A percentile compares a stretch with the other conserved stretches of the same genome.
Conservation (phyloP, 129 eudicot species). For the Pseudognaphalium luteoalbum region DNA sequence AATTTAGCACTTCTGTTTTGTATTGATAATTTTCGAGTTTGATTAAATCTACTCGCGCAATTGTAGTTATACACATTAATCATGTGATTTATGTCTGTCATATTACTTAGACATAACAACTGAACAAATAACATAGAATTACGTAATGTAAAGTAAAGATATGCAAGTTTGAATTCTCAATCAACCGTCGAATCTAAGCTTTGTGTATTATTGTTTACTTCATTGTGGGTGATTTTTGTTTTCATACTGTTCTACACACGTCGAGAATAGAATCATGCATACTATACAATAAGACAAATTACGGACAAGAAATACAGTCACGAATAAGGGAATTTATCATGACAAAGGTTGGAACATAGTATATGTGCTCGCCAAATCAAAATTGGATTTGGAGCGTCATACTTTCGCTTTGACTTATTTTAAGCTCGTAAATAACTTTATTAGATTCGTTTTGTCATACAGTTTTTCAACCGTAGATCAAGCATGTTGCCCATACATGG, state of each 20-base stretch:
- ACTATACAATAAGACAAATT: neutral
- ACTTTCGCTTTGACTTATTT: slow-evolving; percentile 18
- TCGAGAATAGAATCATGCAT: neutral
- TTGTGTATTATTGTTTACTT: no score
- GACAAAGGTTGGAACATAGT: slow-evolving; percentile 19
- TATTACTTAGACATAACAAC: no score
- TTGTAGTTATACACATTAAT: no score
- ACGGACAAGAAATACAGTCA: neutral
- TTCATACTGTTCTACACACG: neutral
- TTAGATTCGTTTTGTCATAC: slow-evolving; percentile 8
- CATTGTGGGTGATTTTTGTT: neutral
- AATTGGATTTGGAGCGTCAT: neutral
- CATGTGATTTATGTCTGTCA: no score
- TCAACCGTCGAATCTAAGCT: no score
- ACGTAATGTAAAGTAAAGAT: no score
- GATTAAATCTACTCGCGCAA: no score
- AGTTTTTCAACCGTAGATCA: slow-evolving; percentile 15
- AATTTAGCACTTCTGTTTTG: no score
- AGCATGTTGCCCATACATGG: slow-evolving; percentile 23
- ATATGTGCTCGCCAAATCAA: slow-evolving; percentile 18
- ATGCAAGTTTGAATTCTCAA: no score
- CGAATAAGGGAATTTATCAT: neutral
- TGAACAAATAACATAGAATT: no score
- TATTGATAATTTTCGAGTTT: no score
- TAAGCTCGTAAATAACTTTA: neutral